A percentile compares a stretch with the other conserved stretches of the same genome.
Conservation (phyloP, 1,284 basidiomycete species). For the Vanrija pseudolonga region DNA sequence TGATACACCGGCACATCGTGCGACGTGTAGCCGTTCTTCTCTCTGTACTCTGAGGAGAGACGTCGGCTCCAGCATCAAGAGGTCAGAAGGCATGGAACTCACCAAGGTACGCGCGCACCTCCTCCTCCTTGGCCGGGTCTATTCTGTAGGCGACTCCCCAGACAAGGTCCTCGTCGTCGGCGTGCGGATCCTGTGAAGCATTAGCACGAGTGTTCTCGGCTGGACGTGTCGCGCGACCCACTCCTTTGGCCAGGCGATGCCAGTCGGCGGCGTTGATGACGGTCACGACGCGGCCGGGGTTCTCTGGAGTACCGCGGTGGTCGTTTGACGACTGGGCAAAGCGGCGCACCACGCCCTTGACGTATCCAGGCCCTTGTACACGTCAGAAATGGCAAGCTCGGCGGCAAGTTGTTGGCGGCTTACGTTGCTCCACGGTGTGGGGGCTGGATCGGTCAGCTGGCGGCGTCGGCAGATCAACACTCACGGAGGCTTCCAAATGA, state of each 20-base stretch:
- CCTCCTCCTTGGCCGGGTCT: constrained; percentile 32
- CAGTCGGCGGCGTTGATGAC: constrained; percentile 40
- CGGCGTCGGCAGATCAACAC: constrained; percentile 1
- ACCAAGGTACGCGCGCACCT: constrained; percentile 41
- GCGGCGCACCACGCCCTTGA: constrained; percentile 41
- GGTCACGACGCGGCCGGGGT: constrained; percentile 43
- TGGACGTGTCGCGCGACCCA: constrained; percentile 11
- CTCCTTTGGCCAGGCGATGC: constrained; percentile 30
- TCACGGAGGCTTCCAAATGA: constrained; percentile 47
- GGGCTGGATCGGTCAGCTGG: no score
- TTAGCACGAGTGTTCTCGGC: no score
- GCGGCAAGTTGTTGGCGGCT: no score
- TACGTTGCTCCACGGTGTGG: no score
- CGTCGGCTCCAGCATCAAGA: constrained; percentile 9
- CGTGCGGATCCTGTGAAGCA: no score
- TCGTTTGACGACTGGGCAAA: constrained; percentile 45
- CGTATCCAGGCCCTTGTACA: constrained; percentile 25
- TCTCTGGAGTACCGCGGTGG: constrained; percentile 38
- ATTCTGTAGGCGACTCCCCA: constrained; percentile 45
- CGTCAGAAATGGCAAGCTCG: no score
- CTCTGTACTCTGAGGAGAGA: constrained; percentile 27
- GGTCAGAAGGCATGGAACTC: constrained; percentile 2
- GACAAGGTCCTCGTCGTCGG: constrained; percentile 32
- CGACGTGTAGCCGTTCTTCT: constrained; percentile 43
- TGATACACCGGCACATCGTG: constrained; percentile 36